A percentile compares a stretch with the other conserved stretches of the same genome.
Conservation (phyloP, 106 monocot genomes). For the Dendrobium officinale region DNA sequence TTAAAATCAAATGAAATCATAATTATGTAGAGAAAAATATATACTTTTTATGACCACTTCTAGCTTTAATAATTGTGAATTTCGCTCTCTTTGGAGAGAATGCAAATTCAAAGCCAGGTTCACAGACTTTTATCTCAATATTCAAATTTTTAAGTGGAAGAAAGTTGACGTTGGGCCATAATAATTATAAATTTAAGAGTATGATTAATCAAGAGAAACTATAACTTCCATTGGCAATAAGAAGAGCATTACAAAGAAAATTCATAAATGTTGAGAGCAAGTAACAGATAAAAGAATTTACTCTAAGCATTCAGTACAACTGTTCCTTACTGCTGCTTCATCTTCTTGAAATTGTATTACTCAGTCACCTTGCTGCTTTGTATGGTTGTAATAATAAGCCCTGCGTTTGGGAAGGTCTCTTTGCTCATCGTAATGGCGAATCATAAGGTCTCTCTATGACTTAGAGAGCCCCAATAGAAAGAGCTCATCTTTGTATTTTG, state of each 20-base stretch:
- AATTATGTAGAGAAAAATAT: too few relatives aligned
- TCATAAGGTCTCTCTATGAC: neutral
- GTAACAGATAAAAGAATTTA: neutral
- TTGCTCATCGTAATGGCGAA: too few relatives aligned
- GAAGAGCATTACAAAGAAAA: neutral
- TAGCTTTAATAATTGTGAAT: too few relatives aligned
- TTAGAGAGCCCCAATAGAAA: neutral
- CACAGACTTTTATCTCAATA: too few relatives aligned
- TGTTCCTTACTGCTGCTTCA: neutral
- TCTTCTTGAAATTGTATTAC: neutral
- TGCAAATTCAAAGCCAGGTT: too few relatives aligned
- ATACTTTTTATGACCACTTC: too few relatives aligned
- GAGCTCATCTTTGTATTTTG: neutral
- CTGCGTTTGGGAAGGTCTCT: neutral
- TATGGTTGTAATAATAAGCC: neutral
- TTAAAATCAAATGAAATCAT: too few relatives aligned
- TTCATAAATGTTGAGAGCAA: neutral
- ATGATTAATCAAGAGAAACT: neutral
- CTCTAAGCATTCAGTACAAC: neutral
- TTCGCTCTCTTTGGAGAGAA: too few relatives aligned
- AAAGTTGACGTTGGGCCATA: too few relatives aligned
- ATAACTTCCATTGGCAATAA: neutral
- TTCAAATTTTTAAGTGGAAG: too few relatives aligned
- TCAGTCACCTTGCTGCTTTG: neutral
- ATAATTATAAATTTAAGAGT: neutral